Evolutionary conservation across 2,329 filamentous ascomycete genomes (phyloP), one percentile per base, ranked within the genome.

Genomic region (Pyricularia pennisetigena): DNA sequence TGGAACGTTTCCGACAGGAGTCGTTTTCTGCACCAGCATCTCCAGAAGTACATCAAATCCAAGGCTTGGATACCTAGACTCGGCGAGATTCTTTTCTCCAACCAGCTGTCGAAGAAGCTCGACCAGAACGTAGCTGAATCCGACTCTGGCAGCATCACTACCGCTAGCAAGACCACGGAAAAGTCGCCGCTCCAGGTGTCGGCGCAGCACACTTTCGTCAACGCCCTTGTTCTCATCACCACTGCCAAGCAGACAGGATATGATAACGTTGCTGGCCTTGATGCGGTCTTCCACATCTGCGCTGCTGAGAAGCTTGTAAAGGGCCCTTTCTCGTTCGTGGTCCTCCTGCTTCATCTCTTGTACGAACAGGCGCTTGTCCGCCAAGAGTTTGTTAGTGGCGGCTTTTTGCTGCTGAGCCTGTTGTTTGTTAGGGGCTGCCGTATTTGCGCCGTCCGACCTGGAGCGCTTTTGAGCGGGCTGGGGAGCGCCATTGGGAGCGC

Each of bases 111-210:
- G 83, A 63, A 97, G 76, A 9, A 96, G 81, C 78, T 97, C 94
- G 0, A 93, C 90, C 72, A 98, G 81, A 0, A 94, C 94, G 68
- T 97, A 84, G 68, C 93, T 97, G 77, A 97, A 97, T 3, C 95
- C 95, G 66, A 95, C 81, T 29, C 95, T 86, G 23, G 94, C 93
- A 14, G 92, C 92, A 80, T 97, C 97, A 69, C 93, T 89, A 68
- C 93, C 90, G 76, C 93, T 97, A 70, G 94, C 93, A 23, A 98
- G 87, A 59, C 95, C 95, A 68, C 92, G 88, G 76, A 97, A 92
- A 54, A 99, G 82, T 29, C 90, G 85, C 75, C 86, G 86, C 71
- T 87, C 85, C 32, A 90, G 79, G 72, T 90, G 87, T 69, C 86
- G 80, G 72, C 82, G 77, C 16, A 90, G 79, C 2, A 86, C 83